phyloP scores from a whole-genome alignment of 2,329 filamentous ascomycete genomes.

The Penicillium sp. region DNA sequence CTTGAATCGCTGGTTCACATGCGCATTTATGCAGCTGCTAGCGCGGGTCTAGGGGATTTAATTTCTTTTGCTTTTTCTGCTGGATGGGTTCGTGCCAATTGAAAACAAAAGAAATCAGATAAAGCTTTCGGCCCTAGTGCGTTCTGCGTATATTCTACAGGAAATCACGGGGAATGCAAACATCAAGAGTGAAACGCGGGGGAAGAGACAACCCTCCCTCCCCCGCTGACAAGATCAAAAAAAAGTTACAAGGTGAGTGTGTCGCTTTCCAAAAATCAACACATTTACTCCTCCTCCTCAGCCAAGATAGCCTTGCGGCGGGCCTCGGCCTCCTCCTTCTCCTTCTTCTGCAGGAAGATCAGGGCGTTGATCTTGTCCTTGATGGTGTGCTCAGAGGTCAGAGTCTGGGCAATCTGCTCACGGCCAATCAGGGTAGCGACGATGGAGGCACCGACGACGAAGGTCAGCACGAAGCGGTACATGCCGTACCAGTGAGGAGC shows the following conservation, averaged over 20 bases:
- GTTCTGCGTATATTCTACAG: constrained; percentile 39
- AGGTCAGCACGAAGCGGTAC: constrained; percentile 90
- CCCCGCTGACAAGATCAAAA: constrained; percentile 10
- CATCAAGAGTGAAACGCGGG: constrained; percentile 20
- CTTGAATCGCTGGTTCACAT: not conserved
- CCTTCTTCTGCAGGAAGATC: constrained; percentile 48
- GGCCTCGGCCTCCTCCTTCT: constrained; percentile 46
- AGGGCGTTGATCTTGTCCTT: constrained; percentile 56
- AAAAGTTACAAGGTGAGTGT: constrained; percentile 1
- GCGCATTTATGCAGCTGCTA: constrained; percentile 4
- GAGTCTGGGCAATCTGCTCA: constrained; percentile 64
- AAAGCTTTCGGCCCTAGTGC: constrained; percentile 30
- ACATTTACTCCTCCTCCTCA: constrained; percentile 36
- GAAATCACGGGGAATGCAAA: constrained; percentile 33
- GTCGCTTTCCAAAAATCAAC: not conserved
- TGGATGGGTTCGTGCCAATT: constrained; percentile 4
- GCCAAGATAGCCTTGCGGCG: constrained; percentile 32
- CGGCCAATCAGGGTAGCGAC: constrained; percentile 78
- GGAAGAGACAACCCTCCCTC: not conserved
- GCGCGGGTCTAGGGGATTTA: not conserved
- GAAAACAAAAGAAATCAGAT: constrained; percentile 26
- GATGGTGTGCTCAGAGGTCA: constrained; percentile 38
- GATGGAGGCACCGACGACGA: constrained; percentile 81
- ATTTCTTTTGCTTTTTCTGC: not conserved
- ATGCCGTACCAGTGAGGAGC: constrained; percentile 81